Evolutionary conservation across 768 basidiomycete species (phyloP).

Genomic region (Podaxis mareebaensis): DNA sequence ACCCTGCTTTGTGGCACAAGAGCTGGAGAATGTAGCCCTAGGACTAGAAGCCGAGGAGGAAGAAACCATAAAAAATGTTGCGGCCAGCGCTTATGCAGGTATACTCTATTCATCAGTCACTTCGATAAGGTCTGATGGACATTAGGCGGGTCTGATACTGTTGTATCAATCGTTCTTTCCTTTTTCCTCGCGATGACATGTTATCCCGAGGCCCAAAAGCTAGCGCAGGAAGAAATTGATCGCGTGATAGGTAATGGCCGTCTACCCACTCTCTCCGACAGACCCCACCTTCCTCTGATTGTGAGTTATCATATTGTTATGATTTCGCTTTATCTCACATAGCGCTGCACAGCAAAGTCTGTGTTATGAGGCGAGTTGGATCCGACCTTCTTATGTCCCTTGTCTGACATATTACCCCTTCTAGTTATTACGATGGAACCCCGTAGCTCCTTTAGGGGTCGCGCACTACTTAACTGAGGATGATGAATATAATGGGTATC

Average conservation of each 20-base stretch:
- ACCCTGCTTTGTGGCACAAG: conserved; percentile 36
- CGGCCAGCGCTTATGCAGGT: conserved; percentile 46
- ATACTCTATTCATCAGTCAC: conserved; percentile 10
- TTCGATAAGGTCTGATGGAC: not conserved
- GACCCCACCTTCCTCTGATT: conserved; percentile 36
- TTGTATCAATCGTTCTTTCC: conserved; percentile 36
- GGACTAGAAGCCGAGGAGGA: conserved; percentile 31
- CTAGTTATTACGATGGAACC: conserved; percentile 43
- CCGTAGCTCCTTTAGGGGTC: conserved; percentile 35
- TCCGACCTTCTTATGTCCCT: not conserved
- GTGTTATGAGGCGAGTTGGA: conserved; percentile 26
- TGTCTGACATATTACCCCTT: conserved; percentile 2
- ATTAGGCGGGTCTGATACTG: conserved; percentile 34
- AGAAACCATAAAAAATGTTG: conserved; percentile 40
- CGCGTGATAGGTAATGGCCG: conserved; percentile 28
- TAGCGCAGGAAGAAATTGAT: conserved; percentile 41
- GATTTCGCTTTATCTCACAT: not conserved
- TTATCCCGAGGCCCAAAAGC: conserved; percentile 38
- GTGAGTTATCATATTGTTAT: conserved; percentile 23
- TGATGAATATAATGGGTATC: conserved; percentile 39
- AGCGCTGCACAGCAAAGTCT: conserved; percentile 26
- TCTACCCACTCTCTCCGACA: conserved; percentile 41
- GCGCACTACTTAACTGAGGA: conserved; percentile 32
- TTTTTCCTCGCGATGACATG: conserved; percentile 42
- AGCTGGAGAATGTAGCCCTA: conserved; percentile 31